Conservation (phyloP, 1,139 yeast species). For the Blastobotrys niveus region DNA sequence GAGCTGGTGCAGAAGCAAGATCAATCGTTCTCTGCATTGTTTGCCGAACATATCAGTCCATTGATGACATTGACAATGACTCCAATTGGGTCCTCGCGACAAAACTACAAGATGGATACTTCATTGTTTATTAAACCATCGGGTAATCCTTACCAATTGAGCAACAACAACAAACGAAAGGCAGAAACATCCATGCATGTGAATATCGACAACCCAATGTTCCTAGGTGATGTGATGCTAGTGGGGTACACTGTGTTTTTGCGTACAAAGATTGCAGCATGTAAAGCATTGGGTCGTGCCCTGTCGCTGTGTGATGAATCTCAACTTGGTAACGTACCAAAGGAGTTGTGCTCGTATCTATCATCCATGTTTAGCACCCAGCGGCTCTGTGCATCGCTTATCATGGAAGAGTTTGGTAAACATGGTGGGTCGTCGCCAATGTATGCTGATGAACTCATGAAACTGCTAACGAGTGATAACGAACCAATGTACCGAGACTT, state of each 20-base stretch:
- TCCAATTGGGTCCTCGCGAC: conserved; percentile 90
- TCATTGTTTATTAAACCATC: conserved; percentile 73
- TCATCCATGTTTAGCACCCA: conserved; percentile 74
- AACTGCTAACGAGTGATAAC: conserved; percentile 43
- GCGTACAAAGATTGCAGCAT: conserved; percentile 69
- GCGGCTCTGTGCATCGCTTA: conserved; percentile 60
- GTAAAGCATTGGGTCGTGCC: conserved; percentile 69
- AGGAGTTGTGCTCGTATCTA: conserved; percentile 39
- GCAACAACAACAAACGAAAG: conserved; percentile 31
- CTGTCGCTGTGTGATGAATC: conserved; percentile 50
- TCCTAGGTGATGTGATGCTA: conserved; percentile 83
- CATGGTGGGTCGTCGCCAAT: not conserved
- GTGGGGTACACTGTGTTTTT: conserved; percentile 72
- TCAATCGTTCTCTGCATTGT: conserved; percentile 22
- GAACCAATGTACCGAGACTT: conserved; percentile 69
- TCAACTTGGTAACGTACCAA: conserved; percentile 16
- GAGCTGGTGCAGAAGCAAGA: conserved; percentile 40
- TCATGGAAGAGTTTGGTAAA: conserved; percentile 68
- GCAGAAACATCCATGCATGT: conserved; percentile 33
- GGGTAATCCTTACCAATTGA: conserved; percentile 44
- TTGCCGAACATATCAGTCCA: conserved; percentile 49
- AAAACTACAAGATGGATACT: conserved; percentile 79
- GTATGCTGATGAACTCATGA: conserved; percentile 35
- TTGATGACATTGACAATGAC: conserved; percentile 73
- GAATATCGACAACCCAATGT: conserved; percentile 90